A percentile compares a stretch with the other conserved stretches of the same genome.
Evolutionary conservation across 495 filamentous ascomycete genomes (phyloP).

Genomic region (Xeromyces bisporus): DNA sequence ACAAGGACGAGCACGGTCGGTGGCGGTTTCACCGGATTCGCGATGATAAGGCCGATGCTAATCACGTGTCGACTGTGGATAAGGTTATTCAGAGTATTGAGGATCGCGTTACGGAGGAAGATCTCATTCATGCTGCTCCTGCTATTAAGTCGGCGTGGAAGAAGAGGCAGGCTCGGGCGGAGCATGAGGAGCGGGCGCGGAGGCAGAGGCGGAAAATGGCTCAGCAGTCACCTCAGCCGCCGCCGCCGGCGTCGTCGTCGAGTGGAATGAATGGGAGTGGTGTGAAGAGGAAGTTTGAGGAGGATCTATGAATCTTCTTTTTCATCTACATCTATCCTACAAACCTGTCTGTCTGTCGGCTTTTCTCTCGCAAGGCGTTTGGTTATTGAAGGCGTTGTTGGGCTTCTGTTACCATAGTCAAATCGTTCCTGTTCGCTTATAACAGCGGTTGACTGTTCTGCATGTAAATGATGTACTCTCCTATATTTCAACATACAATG

Average conservation of each 20-base stretch:
- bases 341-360: conserved; percentile 1
- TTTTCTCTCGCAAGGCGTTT: conserved; percentile 10
- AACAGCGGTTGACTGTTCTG: too few relatives aligned
- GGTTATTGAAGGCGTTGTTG: too few relatives aligned
- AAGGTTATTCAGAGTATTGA: conserved; percentile 71
- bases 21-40: conserved; percentile 81
- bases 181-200: conserved; percentile 11
- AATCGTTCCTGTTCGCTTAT: too few relatives aligned
- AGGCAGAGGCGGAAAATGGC: conserved; percentile 6
- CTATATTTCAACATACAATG: too few relatives aligned
- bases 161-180: conserved; percentile 23
- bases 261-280: conserved; percentile 18
- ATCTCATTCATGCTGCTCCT: conserved; percentile 45
- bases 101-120: conserved; percentile 50
- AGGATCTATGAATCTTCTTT: conserved; percentile 13
- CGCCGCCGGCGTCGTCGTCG: conserved; percentile 8
- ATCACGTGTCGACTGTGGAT: conserved; percentile 65
- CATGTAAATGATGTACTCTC: too few relatives aligned
- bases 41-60: conserved; percentile 81
- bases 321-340: conserved; percentile 4
- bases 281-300: conserved; percentile 32
- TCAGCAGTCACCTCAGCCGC: conserved; percentile 7
- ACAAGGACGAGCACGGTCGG: conserved; percentile 47
- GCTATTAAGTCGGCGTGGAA: conserved; percentile 63
- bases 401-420: too few relatives aligned